These are phyloP conservation scores for Nidula microcarpa DNA, from an alignment of 768 basidiomycete species.

Conservation along the genomic window DNA sequence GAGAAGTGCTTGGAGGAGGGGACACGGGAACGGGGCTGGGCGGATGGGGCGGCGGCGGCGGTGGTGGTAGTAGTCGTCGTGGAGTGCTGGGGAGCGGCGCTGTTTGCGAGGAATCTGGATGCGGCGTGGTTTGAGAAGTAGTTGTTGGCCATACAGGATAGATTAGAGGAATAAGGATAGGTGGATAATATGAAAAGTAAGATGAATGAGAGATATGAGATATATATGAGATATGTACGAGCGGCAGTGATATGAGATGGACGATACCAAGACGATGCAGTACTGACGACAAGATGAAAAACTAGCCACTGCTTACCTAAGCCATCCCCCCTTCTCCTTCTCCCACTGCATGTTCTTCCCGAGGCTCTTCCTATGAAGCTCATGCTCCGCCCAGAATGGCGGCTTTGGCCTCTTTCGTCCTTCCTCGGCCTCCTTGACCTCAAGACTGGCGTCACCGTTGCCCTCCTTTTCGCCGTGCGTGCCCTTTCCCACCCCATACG, in stretches of 20 bases:
- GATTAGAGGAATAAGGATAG: slow-evolving; percentile 15
- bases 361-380: slow-evolving; percentile 56
- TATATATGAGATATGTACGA: background rate
- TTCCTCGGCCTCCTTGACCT: slow-evolving; percentile 89
- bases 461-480: slow-evolving; percentile 84
- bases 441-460: slow-evolving; percentile 88
- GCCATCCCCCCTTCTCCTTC: slow-evolving; percentile 15
- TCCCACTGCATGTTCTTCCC: slow-evolving; percentile 12
- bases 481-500: slow-evolving; percentile 1
- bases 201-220: background rate
- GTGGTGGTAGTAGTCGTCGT: slow-evolving; percentile 16
- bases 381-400: slow-evolving; percentile 79
- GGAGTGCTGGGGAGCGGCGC: slow-evolving; percentile 19
- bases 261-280: background rate
- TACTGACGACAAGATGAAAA: too few relatives aligned
- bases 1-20: slow-evolving; percentile 74
- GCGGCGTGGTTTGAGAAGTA: slow-evolving; percentile 85
- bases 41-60: slow-evolving; percentile 14
- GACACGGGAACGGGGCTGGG: slow-evolving; percentile 38
- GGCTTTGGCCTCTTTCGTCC: slow-evolving; percentile 76
- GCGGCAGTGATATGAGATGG: background rate
- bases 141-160: slow-evolving; percentile 44
- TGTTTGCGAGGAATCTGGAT: slow-evolving; percentile 65
- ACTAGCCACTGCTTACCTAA: slow-evolving; percentile 18
- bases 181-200: slow-evolving; percentile 7